Percentiles rank a stretch among this genome's conserved stretches.
phyloP scores from a whole-genome alignment of 805 yeast genomes.

The Teunomyces pallodes region DNA sequence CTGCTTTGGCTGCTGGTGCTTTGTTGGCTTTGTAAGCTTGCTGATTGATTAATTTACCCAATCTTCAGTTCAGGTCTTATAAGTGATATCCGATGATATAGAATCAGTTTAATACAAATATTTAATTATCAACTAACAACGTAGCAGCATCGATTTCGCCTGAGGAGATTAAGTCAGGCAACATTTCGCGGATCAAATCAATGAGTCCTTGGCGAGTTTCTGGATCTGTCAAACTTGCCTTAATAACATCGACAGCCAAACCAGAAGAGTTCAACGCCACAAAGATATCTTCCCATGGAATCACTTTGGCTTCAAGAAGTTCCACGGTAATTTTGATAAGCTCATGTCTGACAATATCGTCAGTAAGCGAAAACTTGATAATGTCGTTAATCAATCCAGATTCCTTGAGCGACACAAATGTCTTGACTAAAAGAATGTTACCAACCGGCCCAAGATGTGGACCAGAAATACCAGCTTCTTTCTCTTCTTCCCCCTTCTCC shows the following conservation, averaged over 20 bases:
- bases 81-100: not conserved
- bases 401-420: constrained; percentile 25
- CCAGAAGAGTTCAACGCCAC: constrained; percentile 29
- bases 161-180: constrained; percentile 7
- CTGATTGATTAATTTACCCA: not conserved
- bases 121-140: not conserved
- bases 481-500: not conserved
- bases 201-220: constrained; percentile 27
- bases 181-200: constrained; percentile 22
- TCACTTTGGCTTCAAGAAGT: constrained; percentile 25
- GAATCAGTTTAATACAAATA: not conserved
- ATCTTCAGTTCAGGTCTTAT: not conserved
- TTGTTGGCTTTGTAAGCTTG: constrained; percentile 30
- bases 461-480: not conserved
- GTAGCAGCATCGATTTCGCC: not conserved
- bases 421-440: constrained; percentile 14
- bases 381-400: constrained; percentile 29
- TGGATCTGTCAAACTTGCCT: constrained; percentile 24
- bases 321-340: constrained; percentile 23
- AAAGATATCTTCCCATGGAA: constrained; percentile 32
- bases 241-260: constrained; percentile 26
- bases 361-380: constrained; percentile 26
- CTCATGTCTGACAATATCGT: constrained; percentile 24
- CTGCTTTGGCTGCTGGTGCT: constrained; percentile 21
- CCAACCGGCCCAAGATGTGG: not conserved